Percentiles rank a stretch among this genome's conserved stretches.
These are phyloP conservation scores for Aleurites moluccanus DNA, from an alignment of 441 rosid species.

Conservation along the genomic window DNA sequence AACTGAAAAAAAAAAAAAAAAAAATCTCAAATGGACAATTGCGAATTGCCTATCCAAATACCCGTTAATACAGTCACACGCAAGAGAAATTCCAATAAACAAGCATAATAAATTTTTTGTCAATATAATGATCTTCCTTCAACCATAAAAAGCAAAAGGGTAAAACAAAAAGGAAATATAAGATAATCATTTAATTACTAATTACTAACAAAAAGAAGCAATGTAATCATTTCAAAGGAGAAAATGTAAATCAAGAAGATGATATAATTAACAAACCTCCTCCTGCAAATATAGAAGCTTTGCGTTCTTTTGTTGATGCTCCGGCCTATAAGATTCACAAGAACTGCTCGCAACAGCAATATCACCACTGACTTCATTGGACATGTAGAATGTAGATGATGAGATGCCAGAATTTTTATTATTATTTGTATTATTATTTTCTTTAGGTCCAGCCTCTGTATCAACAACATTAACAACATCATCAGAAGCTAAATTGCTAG, in stretches of 20 bases:
- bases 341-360: conserved; percentile 35
- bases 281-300: conserved; percentile 55
- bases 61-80: neutral
- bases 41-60: too few relatives aligned
- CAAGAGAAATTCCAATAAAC: conserved; percentile 14
- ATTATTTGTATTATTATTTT: neutral
- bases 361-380: conserved; percentile 30
- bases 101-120: neutral
- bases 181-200: neutral
- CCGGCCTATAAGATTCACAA: conserved; percentile 38
- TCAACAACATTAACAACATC: conserved; percentile 19
- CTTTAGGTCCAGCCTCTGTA: conserved; percentile 22
- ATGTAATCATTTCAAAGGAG: neutral
- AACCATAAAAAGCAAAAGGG: conserved; percentile 12
- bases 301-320: conserved; percentile 54
- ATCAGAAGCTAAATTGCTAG: conserved; percentile 22
- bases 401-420: conserved; percentile 25
- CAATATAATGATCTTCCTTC: conserved; percentile 8
- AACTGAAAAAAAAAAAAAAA: too few relatives aligned
- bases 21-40: too few relatives aligned
- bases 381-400: conserved; percentile 28
- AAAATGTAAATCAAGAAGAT: neutral
- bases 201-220: neutral
- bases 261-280: conserved; percentile 48
- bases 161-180: neutral